These are phyloP conservation scores for Pyracantha coccinea DNA, from an alignment of 331 rosid genomes.

Conservation along the genomic window DNA sequence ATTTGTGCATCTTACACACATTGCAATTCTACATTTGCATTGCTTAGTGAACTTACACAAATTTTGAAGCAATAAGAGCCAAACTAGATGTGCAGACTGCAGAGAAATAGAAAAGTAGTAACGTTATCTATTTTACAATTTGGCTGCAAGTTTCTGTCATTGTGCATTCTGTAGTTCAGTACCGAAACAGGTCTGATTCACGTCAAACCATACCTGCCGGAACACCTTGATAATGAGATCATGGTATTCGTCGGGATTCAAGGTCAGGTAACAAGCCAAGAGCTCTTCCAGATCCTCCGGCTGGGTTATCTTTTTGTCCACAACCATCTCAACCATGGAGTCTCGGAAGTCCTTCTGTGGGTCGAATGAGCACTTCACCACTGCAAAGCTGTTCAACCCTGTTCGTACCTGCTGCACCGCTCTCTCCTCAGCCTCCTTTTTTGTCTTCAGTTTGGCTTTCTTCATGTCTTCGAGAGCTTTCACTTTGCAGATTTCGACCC, in stretches of 20 bases:
- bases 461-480: slow-evolving; percentile 62
- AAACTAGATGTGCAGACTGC: neutral
- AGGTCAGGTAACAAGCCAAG: slow-evolving; percentile 71
- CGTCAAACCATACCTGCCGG: slow-evolving; percentile 75
- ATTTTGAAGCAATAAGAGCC: neutral
- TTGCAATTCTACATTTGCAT: neutral
- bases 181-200: slow-evolving; percentile 35
- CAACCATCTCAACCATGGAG: slow-evolving; percentile 94
- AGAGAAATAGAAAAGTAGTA: slow-evolving; percentile 4
- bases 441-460: slow-evolving; percentile 54
- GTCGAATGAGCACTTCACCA: slow-evolving; percentile 61
- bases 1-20: neutral
- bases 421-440: slow-evolving; percentile 31
- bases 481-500: slow-evolving; percentile 56
- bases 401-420: slow-evolving; percentile 27
- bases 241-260: slow-evolving; percentile 82
- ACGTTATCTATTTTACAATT: slow-evolving; percentile 14
- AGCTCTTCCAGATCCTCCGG: slow-evolving; percentile 82
- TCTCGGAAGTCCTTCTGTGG: slow-evolving; percentile 85
- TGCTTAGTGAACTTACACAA: neutral
- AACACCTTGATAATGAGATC: slow-evolving; percentile 79
- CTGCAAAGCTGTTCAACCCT: slow-evolving; percentile 61
- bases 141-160: slow-evolving; percentile 10
- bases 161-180: slow-evolving; percentile 18
- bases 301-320: slow-evolving; percentile 43